These are phyloP conservation scores for Alternaria sp. DNA, from an alignment of 2,329 filamentous ascomycete species.

Conservation along the genomic window DNA sequence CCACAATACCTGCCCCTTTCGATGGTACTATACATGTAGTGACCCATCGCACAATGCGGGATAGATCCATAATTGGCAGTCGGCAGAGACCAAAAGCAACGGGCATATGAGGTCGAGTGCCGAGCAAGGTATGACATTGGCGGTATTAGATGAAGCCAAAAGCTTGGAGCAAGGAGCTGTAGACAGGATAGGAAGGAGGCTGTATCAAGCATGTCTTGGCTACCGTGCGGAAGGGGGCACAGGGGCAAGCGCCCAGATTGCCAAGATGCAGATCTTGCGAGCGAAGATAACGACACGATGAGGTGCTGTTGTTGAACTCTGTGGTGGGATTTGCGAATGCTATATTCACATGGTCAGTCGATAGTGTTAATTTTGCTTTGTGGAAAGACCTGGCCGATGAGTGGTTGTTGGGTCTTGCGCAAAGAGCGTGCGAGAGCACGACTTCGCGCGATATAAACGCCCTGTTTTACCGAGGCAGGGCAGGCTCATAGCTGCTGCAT, in stretches of 20 bases:
- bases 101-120: constrained; percentile 33
- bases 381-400: background rate
- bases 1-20: constrained; percentile 40
- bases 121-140: constrained; percentile 39
- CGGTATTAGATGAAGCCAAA: constrained; percentile 41
- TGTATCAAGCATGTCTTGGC: constrained; percentile 42
- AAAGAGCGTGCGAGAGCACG: background rate
- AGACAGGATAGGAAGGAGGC: constrained; percentile 47
- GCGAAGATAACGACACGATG: constrained; percentile 1
- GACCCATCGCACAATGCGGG: constrained; percentile 20
- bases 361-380: background rate
- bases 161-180: constrained; percentile 36
- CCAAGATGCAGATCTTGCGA: constrained; percentile 31
- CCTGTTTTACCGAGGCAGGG: background rate
- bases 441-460: background rate
- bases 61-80: constrained; percentile 36
- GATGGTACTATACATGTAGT: constrained; percentile 27
- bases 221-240: constrained; percentile 20
- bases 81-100: constrained; percentile 21
- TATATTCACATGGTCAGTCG: background rate
- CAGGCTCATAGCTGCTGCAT: background rate
- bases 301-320: background rate
- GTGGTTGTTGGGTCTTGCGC: constrained; percentile 1
- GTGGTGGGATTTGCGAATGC: too few relatives aligned
- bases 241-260: constrained; percentile 20